Conservation (phyloP, 1,139 yeast species). For the Scheffersomyces lignicola region DNA sequence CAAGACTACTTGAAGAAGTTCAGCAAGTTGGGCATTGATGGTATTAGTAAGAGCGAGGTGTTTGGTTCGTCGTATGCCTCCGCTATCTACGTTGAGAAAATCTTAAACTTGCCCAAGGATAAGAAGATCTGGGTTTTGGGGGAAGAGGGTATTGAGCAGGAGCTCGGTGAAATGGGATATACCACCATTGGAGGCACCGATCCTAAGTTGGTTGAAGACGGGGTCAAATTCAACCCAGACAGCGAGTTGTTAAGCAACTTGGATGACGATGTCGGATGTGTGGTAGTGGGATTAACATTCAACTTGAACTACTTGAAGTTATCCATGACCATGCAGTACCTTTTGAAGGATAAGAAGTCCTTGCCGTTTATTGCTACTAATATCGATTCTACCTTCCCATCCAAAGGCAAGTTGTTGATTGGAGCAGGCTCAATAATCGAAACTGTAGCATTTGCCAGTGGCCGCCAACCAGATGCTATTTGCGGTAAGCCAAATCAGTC, state of each 20-base stretch:
- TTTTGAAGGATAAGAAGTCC: constrained; percentile 56
- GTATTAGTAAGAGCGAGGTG: constrained; percentile 67
- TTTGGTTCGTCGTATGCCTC: constrained; percentile 93
- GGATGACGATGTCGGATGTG: constrained; percentile 81
- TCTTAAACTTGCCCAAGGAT: constrained; percentile 61
- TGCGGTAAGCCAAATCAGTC: constrained; percentile 91
- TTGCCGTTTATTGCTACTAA: constrained; percentile 91
- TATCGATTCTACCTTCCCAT: constrained; percentile 91
- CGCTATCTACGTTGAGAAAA: constrained; percentile 80
- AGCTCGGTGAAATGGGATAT: constrained; percentile 44
- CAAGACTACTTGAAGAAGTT: constrained; percentile 75
- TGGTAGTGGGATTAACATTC: constrained; percentile 82
- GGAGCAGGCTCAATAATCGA: constrained; percentile 96
- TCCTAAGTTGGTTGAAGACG: constrained; percentile 26
- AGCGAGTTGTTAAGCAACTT: constrained; percentile 40
- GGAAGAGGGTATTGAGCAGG: constrained; percentile 46
- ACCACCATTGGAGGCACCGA: constrained; percentile 45
- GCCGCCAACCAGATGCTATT: constrained; percentile 62
- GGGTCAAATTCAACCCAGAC: constrained; percentile 34
- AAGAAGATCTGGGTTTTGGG: constrained; percentile 55
- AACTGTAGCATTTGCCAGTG: constrained; percentile 72
- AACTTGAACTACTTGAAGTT: constrained; percentile 78
- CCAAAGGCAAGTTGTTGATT: constrained; percentile 79
- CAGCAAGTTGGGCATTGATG: constrained; percentile 65
- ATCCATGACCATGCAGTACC: constrained; percentile 79